These are phyloP conservation scores for Phytophthora sp. DNA, from an alignment of 352 stramenopile species.

Conservation along the genomic window DNA sequence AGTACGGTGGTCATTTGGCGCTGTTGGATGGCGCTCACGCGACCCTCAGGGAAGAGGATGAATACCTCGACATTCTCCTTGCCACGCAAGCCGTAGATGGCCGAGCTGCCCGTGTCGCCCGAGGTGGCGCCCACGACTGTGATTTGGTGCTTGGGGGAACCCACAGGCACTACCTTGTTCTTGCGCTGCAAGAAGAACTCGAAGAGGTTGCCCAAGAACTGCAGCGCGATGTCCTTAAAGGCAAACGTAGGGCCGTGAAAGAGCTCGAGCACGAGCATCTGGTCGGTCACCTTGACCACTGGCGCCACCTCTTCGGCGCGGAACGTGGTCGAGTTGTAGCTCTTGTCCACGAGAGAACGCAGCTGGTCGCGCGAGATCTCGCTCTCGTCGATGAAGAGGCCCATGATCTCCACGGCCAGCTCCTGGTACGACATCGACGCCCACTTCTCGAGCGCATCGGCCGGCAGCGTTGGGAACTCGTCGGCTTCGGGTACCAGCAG, in stretches of 20 bases:
- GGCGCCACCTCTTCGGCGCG: conserved; percentile 94
- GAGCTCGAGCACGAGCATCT: conserved; percentile 95
- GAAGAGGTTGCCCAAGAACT: conserved; percentile 99
- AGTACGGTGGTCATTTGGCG: conserved; percentile 98
- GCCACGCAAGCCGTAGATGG: conserved; percentile 97
- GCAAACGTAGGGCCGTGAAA: conserved; percentile 99
- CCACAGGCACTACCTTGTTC: conserved; percentile 66
- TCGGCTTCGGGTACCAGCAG: conserved; percentile 82
- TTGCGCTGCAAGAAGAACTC: conserved; percentile 97
- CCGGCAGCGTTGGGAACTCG: conserved; percentile 80
- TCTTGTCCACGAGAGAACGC: conserved; percentile 91
- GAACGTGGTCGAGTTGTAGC: conserved; percentile 93
- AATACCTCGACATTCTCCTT: conserved; percentile 99
- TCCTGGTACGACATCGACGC: conserved; percentile 93
- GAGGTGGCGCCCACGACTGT: conserved; percentile 98
- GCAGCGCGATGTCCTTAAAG: conserved; percentile 99
- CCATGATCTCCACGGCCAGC: conserved; percentile 95
- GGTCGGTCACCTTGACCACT: conserved; percentile 90
- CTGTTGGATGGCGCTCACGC: conserved; percentile 98
- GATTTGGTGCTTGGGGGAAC: conserved; percentile 79
- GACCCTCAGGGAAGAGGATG: conserved; percentile 97
- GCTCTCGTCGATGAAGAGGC: conserved; percentile 95
- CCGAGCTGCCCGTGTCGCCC: conserved; percentile 97
- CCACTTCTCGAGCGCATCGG: conserved; percentile 80
- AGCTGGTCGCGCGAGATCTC: conserved; percentile 94